phyloP scores from a whole-genome alignment of 2,329 filamentous ascomycete genomes.

The Phoma sp. region DNA sequence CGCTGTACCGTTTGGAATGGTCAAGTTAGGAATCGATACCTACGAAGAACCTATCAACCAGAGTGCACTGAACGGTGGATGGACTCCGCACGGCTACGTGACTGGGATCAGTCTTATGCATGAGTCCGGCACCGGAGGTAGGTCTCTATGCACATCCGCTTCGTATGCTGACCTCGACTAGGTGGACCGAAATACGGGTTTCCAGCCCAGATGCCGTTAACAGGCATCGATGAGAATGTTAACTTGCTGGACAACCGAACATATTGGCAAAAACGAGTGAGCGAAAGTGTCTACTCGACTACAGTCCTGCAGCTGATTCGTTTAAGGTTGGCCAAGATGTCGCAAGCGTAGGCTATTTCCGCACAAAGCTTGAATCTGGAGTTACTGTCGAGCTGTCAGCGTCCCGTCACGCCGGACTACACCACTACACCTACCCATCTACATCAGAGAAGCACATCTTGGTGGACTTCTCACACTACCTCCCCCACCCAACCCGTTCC shows the following conservation, averaged over 20 bases:
- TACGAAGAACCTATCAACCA: conserved; percentile 46
- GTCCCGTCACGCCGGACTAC: conserved; percentile 46
- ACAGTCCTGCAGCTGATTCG: not conserved
- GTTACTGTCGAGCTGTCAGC: conserved; percentile 46
- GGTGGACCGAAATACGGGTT: conserved; percentile 50
- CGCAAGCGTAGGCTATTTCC: conserved; percentile 48
- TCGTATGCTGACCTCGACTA: too few species aligned
- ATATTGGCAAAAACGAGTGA: conserved; percentile 48
- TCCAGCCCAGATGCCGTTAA: conserved; percentile 51
- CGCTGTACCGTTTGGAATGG: conserved; percentile 49
- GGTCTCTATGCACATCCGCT: too few species aligned
- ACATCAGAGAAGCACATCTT: conserved; percentile 51
- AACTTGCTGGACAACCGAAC: conserved; percentile 54
- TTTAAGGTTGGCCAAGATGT: conserved; percentile 35
- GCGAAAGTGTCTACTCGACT: not conserved
- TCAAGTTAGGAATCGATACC: conserved; percentile 51
- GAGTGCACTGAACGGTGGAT: conserved; percentile 50
- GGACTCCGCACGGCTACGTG: conserved; percentile 49
- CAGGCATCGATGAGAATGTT: conserved; percentile 46
- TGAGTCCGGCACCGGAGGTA: conserved; percentile 44
- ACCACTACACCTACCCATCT: conserved; percentile 48
- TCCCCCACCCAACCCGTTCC: conserved; percentile 40
- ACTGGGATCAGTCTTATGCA: conserved; percentile 51
- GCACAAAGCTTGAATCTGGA: conserved; percentile 44
- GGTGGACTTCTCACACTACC: conserved; percentile 57